A percentile compares a stretch with the other conserved stretches of the same genome.
These are phyloP conservation scores for Trichosporon asahii DNA, from an alignment of 1,284 basidiomycete genomes.

Conservation along the genomic window DNA sequence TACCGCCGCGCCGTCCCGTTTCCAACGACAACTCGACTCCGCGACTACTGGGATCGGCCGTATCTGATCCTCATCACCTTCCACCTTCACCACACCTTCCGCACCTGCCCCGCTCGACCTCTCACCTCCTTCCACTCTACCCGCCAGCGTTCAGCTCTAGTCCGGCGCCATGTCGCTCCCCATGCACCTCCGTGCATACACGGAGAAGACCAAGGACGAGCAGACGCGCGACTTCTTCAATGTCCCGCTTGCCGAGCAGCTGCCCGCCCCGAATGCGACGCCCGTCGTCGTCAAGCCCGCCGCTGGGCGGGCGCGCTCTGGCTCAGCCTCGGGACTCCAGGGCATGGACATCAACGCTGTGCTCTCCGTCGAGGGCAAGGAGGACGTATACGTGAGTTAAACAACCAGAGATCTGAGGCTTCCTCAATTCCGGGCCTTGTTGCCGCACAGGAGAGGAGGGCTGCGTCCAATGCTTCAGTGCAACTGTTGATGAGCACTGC, in stretches of 20 bases:
- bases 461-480: background rate
- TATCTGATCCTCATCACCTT: background rate
- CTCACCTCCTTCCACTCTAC: background rate
- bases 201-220: slow-evolving; percentile 84
- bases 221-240: slow-evolving; percentile 78
- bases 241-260: slow-evolving; percentile 56
- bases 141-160: background rate
- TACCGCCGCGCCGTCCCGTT: background rate
- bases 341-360: slow-evolving; percentile 89
- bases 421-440: background rate
- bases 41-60: background rate
- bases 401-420: background rate
- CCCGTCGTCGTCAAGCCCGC: slow-evolving; percentile 37
- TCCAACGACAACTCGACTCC: background rate
- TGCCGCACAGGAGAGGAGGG: background rate
- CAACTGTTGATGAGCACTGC: background rate
- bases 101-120: background rate
- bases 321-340: slow-evolving; percentile 29
- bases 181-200: slow-evolving; percentile 74
- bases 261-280: slow-evolving; percentile 36
- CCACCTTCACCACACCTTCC: background rate
- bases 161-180: slow-evolving; percentile 53
- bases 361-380: slow-evolving; percentile 74
- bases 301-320: slow-evolving; percentile 6
- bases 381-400: slow-evolving; percentile 86